These are phyloP conservation scores for Psilocybe tampanensis DNA, from an alignment of 768 basidiomycete species.

Conservation along the genomic window DNA sequence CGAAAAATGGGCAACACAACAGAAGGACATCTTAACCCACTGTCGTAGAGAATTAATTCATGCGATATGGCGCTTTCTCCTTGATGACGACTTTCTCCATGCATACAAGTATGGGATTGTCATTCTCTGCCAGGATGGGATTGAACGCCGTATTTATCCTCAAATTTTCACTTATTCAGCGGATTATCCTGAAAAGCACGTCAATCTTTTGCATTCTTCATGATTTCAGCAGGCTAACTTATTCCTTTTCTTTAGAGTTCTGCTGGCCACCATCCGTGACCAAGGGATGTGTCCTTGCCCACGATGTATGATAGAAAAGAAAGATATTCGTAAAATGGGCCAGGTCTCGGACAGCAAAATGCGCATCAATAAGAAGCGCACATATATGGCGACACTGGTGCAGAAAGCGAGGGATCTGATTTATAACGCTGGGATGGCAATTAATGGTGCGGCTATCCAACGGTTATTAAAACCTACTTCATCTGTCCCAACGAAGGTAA, in stretches of 20 bases:
- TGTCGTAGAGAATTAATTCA: constrained; percentile 37
- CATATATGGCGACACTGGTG: no score
- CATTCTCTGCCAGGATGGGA: constrained; percentile 31
- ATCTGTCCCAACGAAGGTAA: no score
- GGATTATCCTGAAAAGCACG: constrained; percentile 41
- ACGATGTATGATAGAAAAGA: constrained; percentile 4
- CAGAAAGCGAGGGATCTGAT: no score
- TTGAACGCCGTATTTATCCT: constrained; percentile 29
- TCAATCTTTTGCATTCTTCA: constrained; percentile 1
- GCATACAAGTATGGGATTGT: constrained; percentile 33
- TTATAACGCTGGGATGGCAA: no score
- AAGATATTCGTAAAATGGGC: no score
- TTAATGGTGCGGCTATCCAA: no score
- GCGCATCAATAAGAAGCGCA: no score
- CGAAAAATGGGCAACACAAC: not conserved
- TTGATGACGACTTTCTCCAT: constrained; percentile 18
- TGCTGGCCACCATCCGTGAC: constrained; percentile 11
- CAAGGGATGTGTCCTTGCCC: constrained; percentile 10
- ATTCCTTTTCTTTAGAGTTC: constrained; percentile 9
- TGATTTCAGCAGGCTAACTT: not conserved
- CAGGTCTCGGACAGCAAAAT: no score
- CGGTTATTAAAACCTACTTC: no score
- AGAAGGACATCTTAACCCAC: constrained; percentile 19
- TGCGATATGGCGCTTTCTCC: constrained; percentile 27
- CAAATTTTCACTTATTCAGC: constrained; percentile 36